Percentiles rank a stretch among this genome's conserved stretches.
These are phyloP conservation scores for Hericium erinaceus DNA, from an alignment of 768 basidiomycete species.

Conservation along the genomic window DNA sequence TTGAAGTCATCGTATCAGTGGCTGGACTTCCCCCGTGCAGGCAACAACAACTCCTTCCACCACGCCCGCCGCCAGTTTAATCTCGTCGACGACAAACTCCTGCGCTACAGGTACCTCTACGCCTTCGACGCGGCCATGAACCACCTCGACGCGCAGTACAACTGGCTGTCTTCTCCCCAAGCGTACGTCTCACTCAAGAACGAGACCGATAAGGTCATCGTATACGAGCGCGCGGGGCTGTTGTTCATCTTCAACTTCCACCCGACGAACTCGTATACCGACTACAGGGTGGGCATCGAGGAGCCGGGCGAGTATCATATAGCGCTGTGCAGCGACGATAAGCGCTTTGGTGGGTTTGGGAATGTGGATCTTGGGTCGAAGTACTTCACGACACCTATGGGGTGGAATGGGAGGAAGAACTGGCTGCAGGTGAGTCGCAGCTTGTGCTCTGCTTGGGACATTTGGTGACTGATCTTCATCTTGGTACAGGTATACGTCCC, in stretches of 20 bases:
- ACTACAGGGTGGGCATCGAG: constrained; percentile 91
- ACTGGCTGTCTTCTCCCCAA: constrained; percentile 79
- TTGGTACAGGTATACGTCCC: constrained; percentile 58
- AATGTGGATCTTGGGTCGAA: constrained; percentile 56
- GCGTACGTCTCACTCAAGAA: constrained; percentile 93
- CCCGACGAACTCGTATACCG: constrained; percentile 79
- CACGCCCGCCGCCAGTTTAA: constrained; percentile 98
- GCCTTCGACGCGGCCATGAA: constrained; percentile 95
- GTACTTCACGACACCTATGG: constrained; percentile 76
- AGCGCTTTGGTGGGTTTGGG: constrained; percentile 82
- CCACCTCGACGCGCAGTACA: constrained; percentile 63
- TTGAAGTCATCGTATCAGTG: constrained; percentile 41
- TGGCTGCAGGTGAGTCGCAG: constrained; percentile 62
- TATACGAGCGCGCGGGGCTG: constrained; percentile 88
- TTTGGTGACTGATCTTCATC: not conserved
- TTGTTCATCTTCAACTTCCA: constrained; percentile 98
- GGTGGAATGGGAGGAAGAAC: constrained; percentile 92
- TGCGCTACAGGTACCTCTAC: constrained; percentile 93
- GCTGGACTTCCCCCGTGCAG: constrained; percentile 98
- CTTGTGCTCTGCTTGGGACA: constrained; percentile 1
- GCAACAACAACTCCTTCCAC: constrained; percentile 93
- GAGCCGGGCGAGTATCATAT: constrained; percentile 76
- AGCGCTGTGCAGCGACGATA: constrained; percentile 78
- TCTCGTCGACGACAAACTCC: constrained; percentile 71
- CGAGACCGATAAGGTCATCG: constrained; percentile 87